Conservation (phyloP, 306 rosid genomes). For the Prunus davidiana region DNA sequence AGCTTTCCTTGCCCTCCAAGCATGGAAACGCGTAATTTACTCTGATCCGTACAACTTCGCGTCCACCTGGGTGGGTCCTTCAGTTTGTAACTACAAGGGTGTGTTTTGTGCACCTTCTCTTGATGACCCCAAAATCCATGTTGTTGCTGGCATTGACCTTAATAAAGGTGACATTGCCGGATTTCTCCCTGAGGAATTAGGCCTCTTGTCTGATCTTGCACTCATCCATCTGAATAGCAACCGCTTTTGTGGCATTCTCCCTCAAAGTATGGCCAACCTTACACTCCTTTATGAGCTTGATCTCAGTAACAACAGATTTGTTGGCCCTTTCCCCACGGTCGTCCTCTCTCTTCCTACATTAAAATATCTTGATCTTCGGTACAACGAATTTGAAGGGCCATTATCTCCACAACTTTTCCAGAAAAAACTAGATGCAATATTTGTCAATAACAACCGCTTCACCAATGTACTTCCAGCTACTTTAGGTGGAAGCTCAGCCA, state of each 20-base stretch:
- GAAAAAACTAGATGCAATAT: conserved; percentile 64
- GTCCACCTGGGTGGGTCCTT: conserved; percentile 69
- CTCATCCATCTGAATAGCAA: conserved; percentile 77
- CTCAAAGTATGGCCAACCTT: conserved; percentile 52
- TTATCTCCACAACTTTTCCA: conserved; percentile 67
- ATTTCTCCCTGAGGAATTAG: conserved; percentile 66
- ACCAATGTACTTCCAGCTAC: conserved; percentile 42
- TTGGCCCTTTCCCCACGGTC: conserved; percentile 74
- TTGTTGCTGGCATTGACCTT: conserved; percentile 86
- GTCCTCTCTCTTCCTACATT: conserved; percentile 62
- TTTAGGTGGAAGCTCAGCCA: conserved; percentile 44
- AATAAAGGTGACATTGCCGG: conserved; percentile 80
- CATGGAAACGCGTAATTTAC: conserved; percentile 78
- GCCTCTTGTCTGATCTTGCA: conserved; percentile 67
- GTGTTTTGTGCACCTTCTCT: conserved; percentile 58
- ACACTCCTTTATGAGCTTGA: conserved; percentile 72
- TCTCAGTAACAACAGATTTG: conserved; percentile 81
- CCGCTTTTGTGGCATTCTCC: conserved; percentile 85
- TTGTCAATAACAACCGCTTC: conserved; percentile 72
- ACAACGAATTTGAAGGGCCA: conserved; percentile 80
- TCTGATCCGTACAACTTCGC: conserved; percentile 80
- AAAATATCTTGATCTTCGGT: conserved; percentile 66
- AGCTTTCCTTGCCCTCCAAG: conserved; percentile 79
- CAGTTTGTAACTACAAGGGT: conserved; percentile 75
- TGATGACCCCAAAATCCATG: conserved; percentile 51